A percentile compares a stretch with the other conserved stretches of the same genome.
phyloP scores from a whole-genome alignment of 225 moss, liverwort and hornwort genomes.

The Climacium dendroides region DNA sequence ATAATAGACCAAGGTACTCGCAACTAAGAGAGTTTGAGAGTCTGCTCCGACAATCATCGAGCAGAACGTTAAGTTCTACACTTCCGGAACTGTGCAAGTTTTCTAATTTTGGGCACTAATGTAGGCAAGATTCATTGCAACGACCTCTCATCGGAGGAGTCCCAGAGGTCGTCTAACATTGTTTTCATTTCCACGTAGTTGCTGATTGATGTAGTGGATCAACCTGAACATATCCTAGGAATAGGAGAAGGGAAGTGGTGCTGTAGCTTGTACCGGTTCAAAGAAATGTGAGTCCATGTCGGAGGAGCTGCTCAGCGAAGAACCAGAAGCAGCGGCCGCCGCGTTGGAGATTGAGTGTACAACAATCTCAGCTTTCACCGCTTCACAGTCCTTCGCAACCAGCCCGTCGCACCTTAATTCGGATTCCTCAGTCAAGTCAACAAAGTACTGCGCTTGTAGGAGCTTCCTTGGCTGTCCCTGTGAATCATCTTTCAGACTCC shows the following conservation, averaged over 20 bases:
- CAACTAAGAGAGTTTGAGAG: background rate
- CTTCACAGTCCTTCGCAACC: background rate
- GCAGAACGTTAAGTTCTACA: background rate
- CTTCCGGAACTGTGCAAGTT: background rate
- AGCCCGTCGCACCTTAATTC: background rate
- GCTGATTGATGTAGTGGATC: background rate
- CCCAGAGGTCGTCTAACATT: background rate
- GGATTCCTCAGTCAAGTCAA: background rate
- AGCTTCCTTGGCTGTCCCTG: too few relatives aligned
- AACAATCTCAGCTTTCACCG: background rate
- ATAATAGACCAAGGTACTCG: too few relatives aligned
- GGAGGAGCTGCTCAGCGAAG: background rate
- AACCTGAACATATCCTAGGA: background rate
- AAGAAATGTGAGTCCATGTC: background rate
- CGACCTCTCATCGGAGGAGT: background rate
- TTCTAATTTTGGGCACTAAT: too few relatives aligned
- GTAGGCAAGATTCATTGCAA: background rate
- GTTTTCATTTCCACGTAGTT: background rate
- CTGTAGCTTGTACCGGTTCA: background rate
- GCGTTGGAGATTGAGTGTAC: background rate
- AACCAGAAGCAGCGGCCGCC: background rate
- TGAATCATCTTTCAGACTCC: background rate
- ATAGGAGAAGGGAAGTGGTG: too few relatives aligned
- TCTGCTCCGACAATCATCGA: background rate
- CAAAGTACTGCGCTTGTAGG: background rate